Conservation (phyloP, 208 protist genomes). For the Acanthamoeba quina region DNA sequence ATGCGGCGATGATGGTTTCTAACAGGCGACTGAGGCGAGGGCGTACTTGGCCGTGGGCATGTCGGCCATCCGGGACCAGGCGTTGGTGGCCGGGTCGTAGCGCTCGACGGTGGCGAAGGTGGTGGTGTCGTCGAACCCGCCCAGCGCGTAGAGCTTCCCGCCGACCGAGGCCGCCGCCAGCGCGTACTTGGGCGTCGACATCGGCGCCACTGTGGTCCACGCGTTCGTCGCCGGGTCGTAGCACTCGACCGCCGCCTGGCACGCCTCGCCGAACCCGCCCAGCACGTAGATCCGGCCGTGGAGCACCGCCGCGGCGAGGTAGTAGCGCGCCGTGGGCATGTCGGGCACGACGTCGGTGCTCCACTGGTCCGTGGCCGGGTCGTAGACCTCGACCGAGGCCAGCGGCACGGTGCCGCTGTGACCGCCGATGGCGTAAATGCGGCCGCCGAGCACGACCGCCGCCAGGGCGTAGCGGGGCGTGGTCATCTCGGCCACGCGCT, state of each 20-base stretch:
- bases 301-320: conserved; percentile 11
- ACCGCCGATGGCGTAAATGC: conserved; percentile 28
- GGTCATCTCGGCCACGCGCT: conserved; percentile 1
- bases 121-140: background rate
- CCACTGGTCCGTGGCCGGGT: background rate
- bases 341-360: background rate
- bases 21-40: background rate
- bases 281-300: background rate
- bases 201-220: conserved; percentile 11
- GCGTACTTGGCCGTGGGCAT: conserved; percentile 52
- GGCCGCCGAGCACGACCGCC: background rate
- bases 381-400: conserved; percentile 43
- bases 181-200: conserved; percentile 13
- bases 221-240: background rate
- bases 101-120: conserved; percentile 7
- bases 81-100: conserved; percentile 22
- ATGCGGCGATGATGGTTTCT: background rate
- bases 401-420: conserved; percentile 37
- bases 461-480: conserved; percentile 26
- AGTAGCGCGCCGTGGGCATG: conserved; percentile 47
- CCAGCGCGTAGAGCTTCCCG: conserved; percentile 5
- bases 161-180: conserved; percentile 7
- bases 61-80: conserved; percentile 25
- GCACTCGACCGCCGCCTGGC: conserved; percentile 7
- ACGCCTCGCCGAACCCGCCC: conserved; percentile 13